Percentiles rank a stretch among this genome's conserved stretches.
phyloP scores from a whole-genome alignment of 1,284 basidiomycete genomes.

The Apiotrichum montevideense region DNA sequence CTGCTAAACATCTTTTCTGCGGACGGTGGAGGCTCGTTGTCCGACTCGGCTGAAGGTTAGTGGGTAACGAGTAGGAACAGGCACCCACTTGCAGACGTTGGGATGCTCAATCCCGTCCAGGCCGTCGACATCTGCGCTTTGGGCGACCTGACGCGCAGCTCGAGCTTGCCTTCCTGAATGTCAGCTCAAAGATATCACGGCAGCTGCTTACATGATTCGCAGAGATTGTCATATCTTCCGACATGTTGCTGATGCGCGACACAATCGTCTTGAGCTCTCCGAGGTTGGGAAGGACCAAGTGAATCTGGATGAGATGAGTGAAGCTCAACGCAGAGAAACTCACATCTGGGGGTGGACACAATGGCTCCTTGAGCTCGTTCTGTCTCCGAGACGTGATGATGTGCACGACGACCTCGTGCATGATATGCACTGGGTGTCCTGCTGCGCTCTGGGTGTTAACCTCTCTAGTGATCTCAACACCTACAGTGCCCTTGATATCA shows the following conservation, averaged over 20 bases:
- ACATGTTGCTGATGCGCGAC: conserved; percentile 66
- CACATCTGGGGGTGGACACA: conserved; percentile 84
- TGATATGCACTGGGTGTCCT: conserved; percentile 34
- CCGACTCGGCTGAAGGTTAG: not conserved
- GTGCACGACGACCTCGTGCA: conserved; percentile 50
- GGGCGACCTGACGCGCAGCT: conserved; percentile 63
- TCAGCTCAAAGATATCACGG: conserved; percentile 1
- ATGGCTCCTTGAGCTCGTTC: conserved; percentile 65
- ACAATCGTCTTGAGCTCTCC: conserved; percentile 71
- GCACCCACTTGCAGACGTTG: conserved; percentile 55
- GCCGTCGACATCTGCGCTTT: conserved; percentile 68
- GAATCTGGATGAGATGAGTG: conserved; percentile 53
- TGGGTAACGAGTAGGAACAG: conserved; percentile 6
- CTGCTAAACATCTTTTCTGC: conserved; percentile 60
- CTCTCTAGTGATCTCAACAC: conserved; percentile 1
- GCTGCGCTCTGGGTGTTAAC: conserved; percentile 17
- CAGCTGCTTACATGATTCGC: conserved; percentile 31
- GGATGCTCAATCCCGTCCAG: conserved; percentile 69
- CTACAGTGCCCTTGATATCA: conserved; percentile 35
- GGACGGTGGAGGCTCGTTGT: conserved; percentile 38
- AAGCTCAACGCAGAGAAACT: conserved; percentile 19
- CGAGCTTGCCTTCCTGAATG: conserved; percentile 36
- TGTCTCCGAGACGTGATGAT: conserved; percentile 69
- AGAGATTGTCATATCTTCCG: conserved; percentile 62
- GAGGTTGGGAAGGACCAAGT: conserved; percentile 72